Evolutionary conservation across 352 stramenopile genomes (phyloP).

Genomic region (Albugo laibachii): DNA sequence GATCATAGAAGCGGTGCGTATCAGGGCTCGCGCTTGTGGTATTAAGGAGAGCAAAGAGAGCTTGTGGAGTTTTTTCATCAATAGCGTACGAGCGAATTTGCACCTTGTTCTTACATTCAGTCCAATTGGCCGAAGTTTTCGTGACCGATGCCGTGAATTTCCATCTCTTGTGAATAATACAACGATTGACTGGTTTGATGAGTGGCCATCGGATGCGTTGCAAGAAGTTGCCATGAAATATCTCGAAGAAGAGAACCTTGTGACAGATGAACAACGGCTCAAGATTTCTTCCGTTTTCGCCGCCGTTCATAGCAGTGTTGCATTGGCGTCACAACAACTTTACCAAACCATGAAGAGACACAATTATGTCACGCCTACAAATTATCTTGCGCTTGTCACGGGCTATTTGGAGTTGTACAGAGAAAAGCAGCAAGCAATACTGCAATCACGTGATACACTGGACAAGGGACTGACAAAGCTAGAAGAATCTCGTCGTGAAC

Average conservation of each 20-base stretch:
- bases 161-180: slow-evolving; percentile 88
- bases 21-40: slow-evolving; percentile 34
- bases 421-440: slow-evolving; percentile 51
- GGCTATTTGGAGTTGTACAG: slow-evolving; percentile 73
- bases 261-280: slow-evolving; percentile 35
- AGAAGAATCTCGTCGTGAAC: slow-evolving; percentile 58
- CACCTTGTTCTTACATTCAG: slow-evolving; percentile 86
- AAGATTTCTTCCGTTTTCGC: slow-evolving; percentile 81
- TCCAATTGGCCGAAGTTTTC: slow-evolving; percentile 78
- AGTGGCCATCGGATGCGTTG: slow-evolving; percentile 82
- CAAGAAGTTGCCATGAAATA: slow-evolving; percentile 88
- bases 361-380: slow-evolving; percentile 89
- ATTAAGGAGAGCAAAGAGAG: slow-evolving; percentile 79
- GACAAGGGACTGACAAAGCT: slow-evolving; percentile 70
- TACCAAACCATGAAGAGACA: slow-evolving; percentile 79
- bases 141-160: slow-evolving; percentile 74
- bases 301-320: slow-evolving; percentile 75
- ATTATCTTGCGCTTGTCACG: slow-evolving; percentile 85
- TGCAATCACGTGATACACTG: slow-evolving; percentile 58
- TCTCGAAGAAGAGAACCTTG: slow-evolving; percentile 72
- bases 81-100: slow-evolving; percentile 76
- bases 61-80: slow-evolving; percentile 88
- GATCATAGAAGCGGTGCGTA: slow-evolving; percentile 70
- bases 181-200: slow-evolving; percentile 88
- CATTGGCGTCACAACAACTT: slow-evolving; percentile 66